Evolutionary conservation across 139 green algal genomes (phyloP).

Genomic region (Chlamydomonas applanata): DNA sequence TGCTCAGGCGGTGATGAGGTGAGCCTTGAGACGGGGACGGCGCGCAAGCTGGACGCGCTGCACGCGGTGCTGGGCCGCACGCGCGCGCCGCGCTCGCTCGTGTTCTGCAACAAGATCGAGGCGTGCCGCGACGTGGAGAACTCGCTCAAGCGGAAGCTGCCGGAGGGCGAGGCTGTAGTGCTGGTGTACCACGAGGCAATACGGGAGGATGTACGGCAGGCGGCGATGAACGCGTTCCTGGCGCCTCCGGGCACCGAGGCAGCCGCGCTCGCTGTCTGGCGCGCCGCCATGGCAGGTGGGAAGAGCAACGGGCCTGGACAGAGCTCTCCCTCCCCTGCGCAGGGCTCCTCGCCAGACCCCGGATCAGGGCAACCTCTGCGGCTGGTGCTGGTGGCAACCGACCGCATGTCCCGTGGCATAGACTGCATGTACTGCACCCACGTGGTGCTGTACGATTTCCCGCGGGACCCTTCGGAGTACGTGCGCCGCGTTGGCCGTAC

Average conservation of each 20-base stretch:
- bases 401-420: constrained; percentile 63
- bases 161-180: constrained; percentile 31
- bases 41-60: constrained; percentile 78
- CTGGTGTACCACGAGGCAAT: constrained; percentile 88
- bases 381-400: constrained; percentile 41
- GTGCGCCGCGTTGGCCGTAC: constrained; percentile 87
- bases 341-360: too few species aligned
- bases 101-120: constrained; percentile 95
- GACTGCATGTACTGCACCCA: constrained; percentile 75
- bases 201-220: constrained; percentile 39
- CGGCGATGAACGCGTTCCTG: constrained; percentile 69
- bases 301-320: too few species aligned
- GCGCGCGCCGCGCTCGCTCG: constrained; percentile 45
- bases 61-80: constrained; percentile 15
- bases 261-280: not conserved
- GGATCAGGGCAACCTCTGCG: not conserved
- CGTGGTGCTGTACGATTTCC: constrained; percentile 97
- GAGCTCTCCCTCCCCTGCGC: too few species aligned
- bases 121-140: constrained; percentile 90
- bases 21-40: constrained; percentile 67
- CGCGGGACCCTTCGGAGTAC: constrained; percentile 92
- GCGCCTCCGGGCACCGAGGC: constrained; percentile 12
- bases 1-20: constrained; percentile 88
- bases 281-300: not conserved
- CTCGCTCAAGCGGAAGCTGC: constrained; percentile 51